phyloP scores from a whole-genome alignment of 1,284 basidiomycete species.

The Flammula alnicola region DNA sequence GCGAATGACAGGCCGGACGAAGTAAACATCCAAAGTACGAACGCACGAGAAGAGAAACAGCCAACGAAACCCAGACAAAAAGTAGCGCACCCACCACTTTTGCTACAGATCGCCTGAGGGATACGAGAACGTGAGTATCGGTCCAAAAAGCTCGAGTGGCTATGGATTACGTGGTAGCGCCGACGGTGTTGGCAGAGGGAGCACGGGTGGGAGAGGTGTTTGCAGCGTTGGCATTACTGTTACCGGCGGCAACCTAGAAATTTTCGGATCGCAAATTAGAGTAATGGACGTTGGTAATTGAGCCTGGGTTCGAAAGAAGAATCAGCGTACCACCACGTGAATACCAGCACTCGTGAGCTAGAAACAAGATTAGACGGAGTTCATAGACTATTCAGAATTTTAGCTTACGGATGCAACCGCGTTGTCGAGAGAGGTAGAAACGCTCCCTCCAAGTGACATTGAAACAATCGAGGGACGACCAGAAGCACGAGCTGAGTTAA shows the following conservation, averaged over 20 bases:
- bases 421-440: slow-evolving; percentile 63
- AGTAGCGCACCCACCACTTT: too few species aligned
- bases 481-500: slow-evolving; percentile 44
- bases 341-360: slow-evolving; percentile 30
- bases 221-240: slow-evolving; percentile 63
- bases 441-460: slow-evolving; percentile 75
- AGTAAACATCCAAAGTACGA: too few species aligned
- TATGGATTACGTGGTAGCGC: slow-evolving; percentile 76
- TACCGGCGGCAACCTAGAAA: slow-evolving; percentile 39
- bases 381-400: not conserved
- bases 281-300: not conserved
- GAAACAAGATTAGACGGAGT: not conserved
- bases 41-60: too few species aligned
- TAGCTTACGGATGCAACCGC: slow-evolving; percentile 57
- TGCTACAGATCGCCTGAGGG: too few species aligned
- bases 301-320: not conserved
- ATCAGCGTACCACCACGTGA: slow-evolving; percentile 33
- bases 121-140: too few species aligned
- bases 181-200: slow-evolving; percentile 76
- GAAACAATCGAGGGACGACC: slow-evolving; percentile 69
- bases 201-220: slow-evolving; percentile 74
- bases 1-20: too few species aligned
- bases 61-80: too few species aligned
- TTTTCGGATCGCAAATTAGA: too few species aligned
- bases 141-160: too few species aligned